phyloP scores from a whole-genome alignment of 163 green algal genomes.

The Chlorella variabilis region DNA sequence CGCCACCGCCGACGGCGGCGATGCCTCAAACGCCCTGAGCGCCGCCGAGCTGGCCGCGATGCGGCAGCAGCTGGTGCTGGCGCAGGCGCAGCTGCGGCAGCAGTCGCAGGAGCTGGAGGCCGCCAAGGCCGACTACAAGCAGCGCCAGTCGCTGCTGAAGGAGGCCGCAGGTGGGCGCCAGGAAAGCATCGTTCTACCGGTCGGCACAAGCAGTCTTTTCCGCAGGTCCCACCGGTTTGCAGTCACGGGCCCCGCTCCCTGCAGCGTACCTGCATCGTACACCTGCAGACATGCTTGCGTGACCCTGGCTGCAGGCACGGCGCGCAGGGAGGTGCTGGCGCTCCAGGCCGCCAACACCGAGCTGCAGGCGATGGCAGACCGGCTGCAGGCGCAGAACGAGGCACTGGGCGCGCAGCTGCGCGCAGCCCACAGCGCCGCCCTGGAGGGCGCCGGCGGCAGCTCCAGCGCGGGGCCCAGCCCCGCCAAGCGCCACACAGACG shows the following conservation, averaged over 20 bases:
- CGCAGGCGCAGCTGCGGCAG: slow-evolving; percentile 13
- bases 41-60: background rate
- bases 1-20: background rate
- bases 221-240: no score
- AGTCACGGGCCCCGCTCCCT: no score
- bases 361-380: slow-evolving; percentile 12
- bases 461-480: slow-evolving; percentile 18
- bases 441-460: background rate
- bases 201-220: no score
- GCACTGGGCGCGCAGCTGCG: slow-evolving; percentile 2
- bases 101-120: slow-evolving; percentile 15
- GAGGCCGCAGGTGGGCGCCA: slow-evolving; percentile 15
- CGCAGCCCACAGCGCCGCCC: background rate
- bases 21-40: background rate
- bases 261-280: no score
- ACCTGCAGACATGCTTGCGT: no score
- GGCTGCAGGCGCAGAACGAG: slow-evolving; percentile 27
- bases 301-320: background rate
- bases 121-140: background rate
- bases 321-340: slow-evolving; percentile 1
- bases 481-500: slow-evolving; percentile 34
- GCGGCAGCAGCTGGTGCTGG: slow-evolving; percentile 22
- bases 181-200: no score
- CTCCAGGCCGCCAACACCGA: slow-evolving; percentile 7
- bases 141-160: slow-evolving; percentile 17